Percentiles rank a stretch among this genome's conserved stretches.
Conservation (phyloP, 2,329 filamentous ascomycete genomes). For the Teratosphaeria epicoccoides region DNA sequence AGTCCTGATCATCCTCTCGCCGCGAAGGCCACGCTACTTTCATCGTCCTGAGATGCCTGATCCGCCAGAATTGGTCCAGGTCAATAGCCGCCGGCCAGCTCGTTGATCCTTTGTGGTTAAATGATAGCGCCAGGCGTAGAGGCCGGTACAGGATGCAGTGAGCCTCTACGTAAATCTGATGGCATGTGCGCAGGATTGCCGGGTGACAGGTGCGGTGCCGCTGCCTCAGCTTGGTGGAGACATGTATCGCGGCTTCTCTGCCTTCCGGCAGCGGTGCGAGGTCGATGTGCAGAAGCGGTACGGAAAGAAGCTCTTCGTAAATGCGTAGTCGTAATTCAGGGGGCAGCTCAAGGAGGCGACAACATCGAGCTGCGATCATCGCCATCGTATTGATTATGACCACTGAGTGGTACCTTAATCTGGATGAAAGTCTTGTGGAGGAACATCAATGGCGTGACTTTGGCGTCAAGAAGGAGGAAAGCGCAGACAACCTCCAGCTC, state of each 20-base stretch:
- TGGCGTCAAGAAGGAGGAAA: too few relatives aligned
- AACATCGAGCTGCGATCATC: not conserved
- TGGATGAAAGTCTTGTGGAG: not conserved
- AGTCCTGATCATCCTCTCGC: too few relatives aligned
- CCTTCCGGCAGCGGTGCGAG: not conserved
- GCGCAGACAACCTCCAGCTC: too few relatives aligned
- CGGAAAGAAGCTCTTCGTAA: not conserved
- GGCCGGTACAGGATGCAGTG: not conserved
- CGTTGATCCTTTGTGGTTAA: not conserved
- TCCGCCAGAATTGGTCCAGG: too few relatives aligned
- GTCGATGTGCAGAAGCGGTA: not conserved
- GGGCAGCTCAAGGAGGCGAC: not conserved
- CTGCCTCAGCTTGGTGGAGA: not conserved
- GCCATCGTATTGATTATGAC: not conserved
- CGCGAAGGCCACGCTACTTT: too few relatives aligned
- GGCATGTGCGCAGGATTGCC: not conserved
- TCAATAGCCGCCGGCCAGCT: not conserved
- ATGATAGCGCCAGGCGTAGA: not conserved
- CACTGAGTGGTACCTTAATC: not conserved
- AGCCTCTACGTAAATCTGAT: not conserved
- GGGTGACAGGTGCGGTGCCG: not conserved
- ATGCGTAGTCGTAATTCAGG: not conserved
- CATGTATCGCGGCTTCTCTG: not conserved
- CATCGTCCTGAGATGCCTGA: too few relatives aligned
- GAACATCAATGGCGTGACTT: not conserved